Base-by-base conservation (phyloP, 2,329 filamentous ascomycete genomes). In the Eutypa lata region DNA sequence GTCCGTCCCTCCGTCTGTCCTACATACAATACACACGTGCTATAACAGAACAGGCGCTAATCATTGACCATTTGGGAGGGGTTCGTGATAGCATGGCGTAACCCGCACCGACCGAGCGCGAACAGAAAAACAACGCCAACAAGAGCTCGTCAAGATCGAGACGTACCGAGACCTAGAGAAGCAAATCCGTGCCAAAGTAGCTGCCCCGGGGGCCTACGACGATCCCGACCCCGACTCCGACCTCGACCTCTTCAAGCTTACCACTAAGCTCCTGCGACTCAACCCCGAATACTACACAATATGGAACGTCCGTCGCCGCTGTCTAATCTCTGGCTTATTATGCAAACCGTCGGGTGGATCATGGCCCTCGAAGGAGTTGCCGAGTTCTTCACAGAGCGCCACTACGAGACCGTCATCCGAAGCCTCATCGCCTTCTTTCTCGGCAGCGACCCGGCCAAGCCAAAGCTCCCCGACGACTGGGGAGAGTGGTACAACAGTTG, bases 261-360 rank as follows among this genome's bases (percentile, higher is more conserved):
- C 87, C 33, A 86, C 87, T n/a, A 84, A 83, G 60, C 81, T 94
- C 44, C 79, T 93, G 50, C 81, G 80, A 46, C 81, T 87, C 63
- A 95, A 95, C 69, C 90, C 90, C 24, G 90, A 95, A 71, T 92
- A 92, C 76, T 94, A 94, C 74, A 93, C 90, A 53, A 81, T 91
- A 80, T 95, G 90, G 90, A 95, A 95, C 78, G 82, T 87, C 74
- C 87, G 94, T 67, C 87, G 94, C 64, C 81, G 82, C 65, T 86
- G 82, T 73, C 76, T 87, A 79, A 81, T 73, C 54, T 80, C 76
- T 76, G 73, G 76, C 64, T 79, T 76, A 71, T 81, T 83, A 62
- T 84, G 77, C 73, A 78, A 65, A 78, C 73, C 51, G 18, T 64
- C 61, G 63, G 55, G 46, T 68, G 64, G 62, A 53, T 80, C 70